Conservation (phyloP, 768 basidiomycete species). For the Collybia sp. region DNA sequence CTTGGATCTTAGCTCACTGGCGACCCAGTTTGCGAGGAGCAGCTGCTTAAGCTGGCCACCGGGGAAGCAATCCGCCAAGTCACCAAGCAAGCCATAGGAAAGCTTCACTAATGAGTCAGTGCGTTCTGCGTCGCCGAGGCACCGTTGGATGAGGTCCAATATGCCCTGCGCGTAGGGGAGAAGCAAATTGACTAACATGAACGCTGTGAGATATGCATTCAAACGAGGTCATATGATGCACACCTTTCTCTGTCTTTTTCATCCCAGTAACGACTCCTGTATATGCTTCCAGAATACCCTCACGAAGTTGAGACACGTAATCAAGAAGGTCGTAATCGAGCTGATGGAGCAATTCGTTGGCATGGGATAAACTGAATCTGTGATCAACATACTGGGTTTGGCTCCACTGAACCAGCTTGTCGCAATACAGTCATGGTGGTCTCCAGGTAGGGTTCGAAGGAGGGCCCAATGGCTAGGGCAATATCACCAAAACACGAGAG, state of each 20-base stretch:
- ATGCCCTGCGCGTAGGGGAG: conserved; percentile 69
- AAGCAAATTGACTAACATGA: conserved; percentile 41
- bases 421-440: conserved; percentile 88
- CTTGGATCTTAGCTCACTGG: conserved; percentile 66
- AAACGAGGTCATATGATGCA: conserved; percentile 4
- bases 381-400: conserved; percentile 66
- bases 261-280: conserved; percentile 91
- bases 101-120: conserved; percentile 73
- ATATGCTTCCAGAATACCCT: conserved; percentile 96
- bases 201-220: conserved; percentile 1
- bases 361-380: background rate
- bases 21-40: conserved; percentile 78
- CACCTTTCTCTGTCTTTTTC: conserved; percentile 80
- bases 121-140: conserved; percentile 76
- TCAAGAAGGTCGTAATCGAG: conserved; percentile 89
- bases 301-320: conserved; percentile 84
- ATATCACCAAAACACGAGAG: conserved; percentile 95
- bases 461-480: conserved; percentile 82
- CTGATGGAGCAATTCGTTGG: conserved; percentile 25
- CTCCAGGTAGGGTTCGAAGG: conserved; percentile 85
- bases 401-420: conserved; percentile 86
- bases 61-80: conserved; percentile 86
- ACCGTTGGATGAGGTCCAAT: conserved; percentile 77
- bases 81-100: conserved; percentile 85
- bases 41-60: conserved; percentile 76